Base-by-base conservation (phyloP, 2,329 filamentous ascomycete genomes). In the Penicillium sp. region DNA sequence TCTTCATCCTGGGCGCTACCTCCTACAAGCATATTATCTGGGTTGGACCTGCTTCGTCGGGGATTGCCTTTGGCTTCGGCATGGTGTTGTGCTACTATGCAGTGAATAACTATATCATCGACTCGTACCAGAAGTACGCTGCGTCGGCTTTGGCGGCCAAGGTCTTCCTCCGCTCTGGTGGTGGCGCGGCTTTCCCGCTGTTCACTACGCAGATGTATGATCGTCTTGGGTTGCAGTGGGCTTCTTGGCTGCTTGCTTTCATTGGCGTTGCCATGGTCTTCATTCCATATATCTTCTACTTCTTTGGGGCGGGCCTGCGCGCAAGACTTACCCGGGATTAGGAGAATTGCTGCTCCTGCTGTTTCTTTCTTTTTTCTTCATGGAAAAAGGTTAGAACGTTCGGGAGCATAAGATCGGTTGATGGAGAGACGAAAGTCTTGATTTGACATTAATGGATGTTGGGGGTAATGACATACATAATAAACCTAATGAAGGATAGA, bases 51-150 rank as follows among this genome's bases (percentile, higher is more conserved):
- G 72, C 75, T 19, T 71, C 81, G 10, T 80, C 78, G 0, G 84
- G 84, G 9, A 77, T 83, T 61, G 77, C 79, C 6, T 81, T 88
- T 42, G 84, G 84, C n/a, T 87, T 87, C 60, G 84, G 84, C 53
- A 87, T 88, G 75, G 86, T 88, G 64, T 85, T 88, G 71, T 75
- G 87, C 22, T 88, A 87, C 75, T 87, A 87, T 70, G 74, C 82
- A 6, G 81, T 82, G 59, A 85, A 84, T 68, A 84, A 84, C 73
- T 85, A 85, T 64, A 78, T 89, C 10, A 82, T 89, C 48, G 85
- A 90, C 57, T 79, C 64, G 38, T 75, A 73, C 48, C 67, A 69
- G 29, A 56, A 61, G 46, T 73, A 70, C 51, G 69, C 70, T 0
- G 72, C 73, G 0, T 68, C 63, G 6, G 71, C 72, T 1, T 57